phyloP scores from a whole-genome alignment of 2,329 filamentous ascomycete genomes.

The Chaetomiaceae sp. region DNA sequence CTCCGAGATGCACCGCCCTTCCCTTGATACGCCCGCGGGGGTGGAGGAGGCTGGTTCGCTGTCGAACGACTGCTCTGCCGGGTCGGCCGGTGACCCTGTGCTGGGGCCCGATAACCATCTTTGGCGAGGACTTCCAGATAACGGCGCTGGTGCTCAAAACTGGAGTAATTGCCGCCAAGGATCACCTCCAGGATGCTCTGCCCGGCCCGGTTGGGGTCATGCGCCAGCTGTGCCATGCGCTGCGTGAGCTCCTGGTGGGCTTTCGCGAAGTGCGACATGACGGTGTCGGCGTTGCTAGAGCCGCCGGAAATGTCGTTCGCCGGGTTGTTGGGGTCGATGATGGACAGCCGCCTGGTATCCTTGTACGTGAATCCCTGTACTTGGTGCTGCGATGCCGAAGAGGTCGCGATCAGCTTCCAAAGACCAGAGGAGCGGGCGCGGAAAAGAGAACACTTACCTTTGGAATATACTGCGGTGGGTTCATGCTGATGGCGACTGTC shows the following conservation, averaged over 20 bases:
- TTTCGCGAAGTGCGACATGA: slow-evolving; percentile 63
- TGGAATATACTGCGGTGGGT: slow-evolving; percentile 65
- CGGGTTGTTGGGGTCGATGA: slow-evolving; percentile 83
- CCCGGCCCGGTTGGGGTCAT: slow-evolving; percentile 24
- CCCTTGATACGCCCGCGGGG: too few relatives aligned
- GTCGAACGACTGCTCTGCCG: background rate
- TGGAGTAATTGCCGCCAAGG: slow-evolving; percentile 71
- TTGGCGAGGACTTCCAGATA: slow-evolving; percentile 46
- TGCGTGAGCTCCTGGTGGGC: slow-evolving; percentile 53
- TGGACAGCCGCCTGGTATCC: slow-evolving; percentile 65
- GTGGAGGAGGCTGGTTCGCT: too few relatives aligned
- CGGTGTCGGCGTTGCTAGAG: slow-evolving; percentile 61
- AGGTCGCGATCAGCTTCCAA: background rate
- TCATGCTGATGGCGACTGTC: slow-evolving; percentile 66
- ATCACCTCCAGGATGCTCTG: slow-evolving; percentile 64
- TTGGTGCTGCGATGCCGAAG: slow-evolving; percentile 26
- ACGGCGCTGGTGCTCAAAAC: slow-evolving; percentile 63
- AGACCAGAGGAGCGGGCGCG: background rate
- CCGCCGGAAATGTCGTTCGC: slow-evolving; percentile 88
- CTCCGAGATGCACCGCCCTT: too few relatives aligned
- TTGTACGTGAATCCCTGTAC: slow-evolving; percentile 47
- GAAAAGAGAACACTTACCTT: slow-evolving; percentile 53
- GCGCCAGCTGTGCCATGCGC: slow-evolving; percentile 49
- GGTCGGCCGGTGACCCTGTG: background rate
- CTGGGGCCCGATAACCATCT: background rate